Evolutionary conservation across 371 early-diverging fungal species (phyloP).

Genomic region (Apophysomyces trapeziformis): DNA sequence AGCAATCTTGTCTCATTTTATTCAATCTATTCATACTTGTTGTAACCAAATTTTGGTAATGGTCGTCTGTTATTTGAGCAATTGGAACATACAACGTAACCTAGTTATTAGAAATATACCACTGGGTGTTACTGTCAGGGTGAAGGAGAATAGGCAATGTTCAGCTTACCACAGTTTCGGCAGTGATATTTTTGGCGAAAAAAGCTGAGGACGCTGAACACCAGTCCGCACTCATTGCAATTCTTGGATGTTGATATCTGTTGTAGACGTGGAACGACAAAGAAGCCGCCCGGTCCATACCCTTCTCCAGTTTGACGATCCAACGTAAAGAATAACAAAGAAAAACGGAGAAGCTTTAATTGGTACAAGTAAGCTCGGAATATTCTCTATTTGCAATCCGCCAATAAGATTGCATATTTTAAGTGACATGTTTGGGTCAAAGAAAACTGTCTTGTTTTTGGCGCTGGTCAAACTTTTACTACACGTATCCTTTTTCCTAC

Average conservation of each 20-base stretch:
- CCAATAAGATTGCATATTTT: too few species aligned
- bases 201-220: slow-evolving; percentile 46
- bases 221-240: slow-evolving; percentile 43
- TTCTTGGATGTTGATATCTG: slow-evolving; percentile 29
- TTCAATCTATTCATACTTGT: slow-evolving; percentile 33
- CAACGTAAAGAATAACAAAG: slow-evolving; percentile 15
- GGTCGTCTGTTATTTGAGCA: slow-evolving; percentile 45
- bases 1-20: neutral
- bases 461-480: too few species aligned
- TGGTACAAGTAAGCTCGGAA: too few species aligned
- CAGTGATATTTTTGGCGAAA: slow-evolving; percentile 54
- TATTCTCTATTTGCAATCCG: too few species aligned
- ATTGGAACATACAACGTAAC: slow-evolving; percentile 45
- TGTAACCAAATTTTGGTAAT: slow-evolving; percentile 54
- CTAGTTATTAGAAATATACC: slow-evolving; percentile 25
- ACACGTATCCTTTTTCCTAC: too few species aligned
- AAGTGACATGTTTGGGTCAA: too few species aligned
- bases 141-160: neutral
- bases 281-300: slow-evolving; percentile 49
- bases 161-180: slow-evolving; percentile 50
- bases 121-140: too few species aligned
- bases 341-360: neutral
- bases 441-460: too few species aligned
- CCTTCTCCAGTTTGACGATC: slow-evolving; percentile 24
- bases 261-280: slow-evolving; percentile 44